phyloP scores from a whole-genome alignment of 306 rosid species.

The Dalbergia cultrata region DNA sequence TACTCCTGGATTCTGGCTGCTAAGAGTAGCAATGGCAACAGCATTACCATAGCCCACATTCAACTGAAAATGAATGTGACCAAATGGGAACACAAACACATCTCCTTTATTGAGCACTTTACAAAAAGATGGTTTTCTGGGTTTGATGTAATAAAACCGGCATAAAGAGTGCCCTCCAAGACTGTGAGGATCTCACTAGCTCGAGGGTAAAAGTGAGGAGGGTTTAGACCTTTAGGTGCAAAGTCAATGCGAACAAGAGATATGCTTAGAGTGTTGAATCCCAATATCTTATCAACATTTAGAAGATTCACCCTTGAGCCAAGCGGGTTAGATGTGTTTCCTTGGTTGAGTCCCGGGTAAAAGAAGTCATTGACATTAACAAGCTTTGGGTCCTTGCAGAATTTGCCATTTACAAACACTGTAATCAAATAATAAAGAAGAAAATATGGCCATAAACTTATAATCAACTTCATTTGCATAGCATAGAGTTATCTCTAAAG shows the following conservation, averaged over 20 bases:
- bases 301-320: slow-evolving; percentile 13
- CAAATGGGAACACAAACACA: slow-evolving; percentile 46
- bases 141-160: slow-evolving; percentile 46
- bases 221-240: slow-evolving; percentile 33
- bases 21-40: slow-evolving; percentile 34
- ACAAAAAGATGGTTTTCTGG: slow-evolving; percentile 22
- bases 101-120: slow-evolving; percentile 42
- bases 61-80: slow-evolving; percentile 49
- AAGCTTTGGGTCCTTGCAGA: slow-evolving; percentile 51
- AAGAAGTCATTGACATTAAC: slow-evolving; percentile 47
- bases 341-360: neutral
- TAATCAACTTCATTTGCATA: too few species aligned
- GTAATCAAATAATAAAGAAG: neutral
- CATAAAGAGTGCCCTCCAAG: slow-evolving; percentile 46
- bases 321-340: slow-evolving; percentile 8
- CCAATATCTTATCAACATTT: neutral
- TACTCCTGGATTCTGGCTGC: slow-evolving; percentile 38
- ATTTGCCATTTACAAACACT: slow-evolving; percentile 59
- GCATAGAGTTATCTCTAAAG: neutral
- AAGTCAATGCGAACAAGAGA: slow-evolving; percentile 37
- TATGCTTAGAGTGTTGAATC: slow-evolving; percentile 43
- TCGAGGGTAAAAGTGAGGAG: slow-evolving; percentile 46
- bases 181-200: slow-evolving; percentile 48
- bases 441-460: neutral
- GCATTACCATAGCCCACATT: slow-evolving; percentile 39